A percentile compares a stretch with the other conserved stretches of the same genome.
Conservation (phyloP, 2,329 filamentous ascomycete species). For the Didymella glomerata region DNA sequence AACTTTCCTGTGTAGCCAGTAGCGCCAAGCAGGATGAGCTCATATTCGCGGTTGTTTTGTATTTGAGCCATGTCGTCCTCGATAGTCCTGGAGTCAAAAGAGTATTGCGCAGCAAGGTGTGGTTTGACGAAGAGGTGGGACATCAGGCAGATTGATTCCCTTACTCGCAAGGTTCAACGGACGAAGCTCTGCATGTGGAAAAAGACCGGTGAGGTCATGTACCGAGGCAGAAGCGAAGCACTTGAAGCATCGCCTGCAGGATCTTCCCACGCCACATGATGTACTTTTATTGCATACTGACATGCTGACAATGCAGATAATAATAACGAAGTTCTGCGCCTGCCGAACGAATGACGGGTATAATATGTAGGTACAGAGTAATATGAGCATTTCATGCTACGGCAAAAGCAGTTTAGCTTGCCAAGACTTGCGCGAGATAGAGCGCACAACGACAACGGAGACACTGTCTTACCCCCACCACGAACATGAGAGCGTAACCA, state of each 20-base stretch:
- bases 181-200: slow-evolving; percentile 34
- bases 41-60: slow-evolving; percentile 61
- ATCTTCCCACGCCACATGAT: slow-evolving; percentile 10
- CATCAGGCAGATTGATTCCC: slow-evolving; percentile 21
- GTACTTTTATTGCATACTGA: neutral
- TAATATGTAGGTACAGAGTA: neutral
- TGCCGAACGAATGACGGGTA: neutral
- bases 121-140: slow-evolving; percentile 21
- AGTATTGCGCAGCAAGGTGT: slow-evolving; percentile 16
- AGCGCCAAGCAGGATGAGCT: slow-evolving; percentile 72
- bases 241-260: slow-evolving; percentile 8
- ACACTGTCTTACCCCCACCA: slow-evolving; percentile 24
- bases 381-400: slow-evolving; percentile 13
- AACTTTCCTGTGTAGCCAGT: slow-evolving; percentile 85
- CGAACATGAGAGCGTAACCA: slow-evolving; percentile 11
- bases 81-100: slow-evolving; percentile 5
- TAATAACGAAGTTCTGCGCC: neutral
- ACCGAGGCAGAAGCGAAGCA: slow-evolving; percentile 30
- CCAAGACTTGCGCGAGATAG: slow-evolving; percentile 11
- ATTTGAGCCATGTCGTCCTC: slow-evolving; percentile 33
- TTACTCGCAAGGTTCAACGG: slow-evolving; percentile 25
- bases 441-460: slow-evolving; percentile 19
- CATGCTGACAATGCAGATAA: neutral
- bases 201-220: slow-evolving; percentile 25
- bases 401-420: slow-evolving; percentile 11